Conservation (phyloP, 768 basidiomycete species). For the Mycena vulgaris region DNA sequence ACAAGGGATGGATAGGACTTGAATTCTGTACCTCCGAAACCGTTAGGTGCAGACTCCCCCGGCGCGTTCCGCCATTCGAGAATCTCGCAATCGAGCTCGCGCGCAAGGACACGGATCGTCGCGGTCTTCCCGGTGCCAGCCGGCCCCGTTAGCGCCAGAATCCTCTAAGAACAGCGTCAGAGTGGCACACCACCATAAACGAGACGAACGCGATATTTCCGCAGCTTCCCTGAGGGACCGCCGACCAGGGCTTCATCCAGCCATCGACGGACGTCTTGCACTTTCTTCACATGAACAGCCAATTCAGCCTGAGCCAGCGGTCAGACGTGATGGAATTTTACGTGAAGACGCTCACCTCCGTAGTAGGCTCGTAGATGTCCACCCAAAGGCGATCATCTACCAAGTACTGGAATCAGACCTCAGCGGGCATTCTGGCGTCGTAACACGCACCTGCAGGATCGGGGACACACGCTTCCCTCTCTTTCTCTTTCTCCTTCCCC, state of each 20-base stretch:
- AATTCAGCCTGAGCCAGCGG: conserved; percentile 69
- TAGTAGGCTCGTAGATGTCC: conserved; percentile 73
- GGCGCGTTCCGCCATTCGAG: conserved; percentile 88
- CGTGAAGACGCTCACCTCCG: conserved; percentile 60
- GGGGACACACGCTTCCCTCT: too few relatives aligned
- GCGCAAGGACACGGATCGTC: conserved; percentile 81
- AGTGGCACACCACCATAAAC: too few relatives aligned
- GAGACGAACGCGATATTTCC: conserved; percentile 80
- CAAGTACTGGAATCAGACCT: not conserved
- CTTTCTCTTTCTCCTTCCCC: conserved; percentile 32
- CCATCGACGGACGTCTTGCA: conserved; percentile 85
- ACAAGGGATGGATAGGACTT: not conserved
- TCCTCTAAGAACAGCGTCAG: conserved; percentile 64
- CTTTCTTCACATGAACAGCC: conserved; percentile 85
- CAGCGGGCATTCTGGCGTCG: not conserved
- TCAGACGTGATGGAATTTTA: not conserved
- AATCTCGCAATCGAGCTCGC: conserved; percentile 83
- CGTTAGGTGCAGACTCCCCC: conserved; percentile 60
- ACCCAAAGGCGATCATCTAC: conserved; percentile 69
- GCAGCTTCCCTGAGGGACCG: conserved; percentile 72
- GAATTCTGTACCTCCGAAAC: conserved; percentile 38
- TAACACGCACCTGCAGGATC: conserved; percentile 9
- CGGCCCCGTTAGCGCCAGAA: conserved; percentile 89
- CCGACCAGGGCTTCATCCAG: conserved; percentile 80
- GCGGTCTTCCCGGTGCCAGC: conserved; percentile 94